Percentiles rank a stretch among this genome's conserved stretches.
Evolutionary conservation across 148 eudicot genomes (phyloP).

Genomic region (Silene latifolia): DNA sequence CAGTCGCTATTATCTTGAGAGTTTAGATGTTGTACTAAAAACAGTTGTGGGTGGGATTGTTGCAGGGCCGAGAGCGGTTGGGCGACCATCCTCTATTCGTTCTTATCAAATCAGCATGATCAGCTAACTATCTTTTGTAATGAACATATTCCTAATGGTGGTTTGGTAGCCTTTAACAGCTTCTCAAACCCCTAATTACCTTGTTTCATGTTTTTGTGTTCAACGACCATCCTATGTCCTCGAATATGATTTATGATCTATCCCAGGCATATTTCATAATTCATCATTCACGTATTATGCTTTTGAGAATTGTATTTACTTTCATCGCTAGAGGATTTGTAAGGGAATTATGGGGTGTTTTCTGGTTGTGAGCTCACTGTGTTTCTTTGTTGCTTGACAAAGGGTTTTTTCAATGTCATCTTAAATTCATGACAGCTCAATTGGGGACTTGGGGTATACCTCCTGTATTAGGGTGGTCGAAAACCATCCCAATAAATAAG

Average conservation of each 20-base stretch:
- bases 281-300: neutral
- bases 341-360: neutral
- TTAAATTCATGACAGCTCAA: too few species aligned
- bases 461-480: too few species aligned
- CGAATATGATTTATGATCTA: neutral
- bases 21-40: neutral
- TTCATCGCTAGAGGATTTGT: neutral
- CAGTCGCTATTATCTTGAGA: neutral
- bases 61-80: conserved; percentile 77
- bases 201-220: neutral
- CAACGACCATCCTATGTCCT: neutral
- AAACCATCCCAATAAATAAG: too few species aligned
- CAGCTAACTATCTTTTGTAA: neutral
- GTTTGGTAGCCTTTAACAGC: neutral
- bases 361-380: neutral
- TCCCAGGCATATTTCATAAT: neutral
- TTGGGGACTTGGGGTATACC: too few species aligned
- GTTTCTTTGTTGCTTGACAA: neutral
- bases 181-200: neutral
- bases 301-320: neutral
- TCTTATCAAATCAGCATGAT: conserved; percentile 45
- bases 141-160: neutral
- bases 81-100: conserved; percentile 74
- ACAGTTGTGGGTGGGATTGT: conserved; percentile 13
- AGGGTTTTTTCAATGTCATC: neutral